phyloP scores from a whole-genome alignment of 192 early-diverging fungal genomes.

The Podila epicladia region DNA sequence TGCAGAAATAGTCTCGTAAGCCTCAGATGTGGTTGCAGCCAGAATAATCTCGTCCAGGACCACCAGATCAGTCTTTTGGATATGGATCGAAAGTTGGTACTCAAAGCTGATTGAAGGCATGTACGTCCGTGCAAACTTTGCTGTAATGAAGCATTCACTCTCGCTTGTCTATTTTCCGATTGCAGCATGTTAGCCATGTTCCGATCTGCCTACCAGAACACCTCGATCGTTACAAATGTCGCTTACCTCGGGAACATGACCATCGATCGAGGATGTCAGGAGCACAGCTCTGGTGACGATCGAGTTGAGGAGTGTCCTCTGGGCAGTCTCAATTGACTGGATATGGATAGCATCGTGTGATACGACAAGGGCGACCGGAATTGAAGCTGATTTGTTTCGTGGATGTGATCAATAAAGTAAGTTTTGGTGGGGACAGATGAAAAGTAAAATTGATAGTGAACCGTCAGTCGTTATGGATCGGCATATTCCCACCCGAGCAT shows the following conservation, averaged over 20 bases:
- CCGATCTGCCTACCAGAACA: not conserved
- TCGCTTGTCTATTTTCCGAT: conserved; percentile 19
- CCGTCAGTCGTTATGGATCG: too few relatives aligned
- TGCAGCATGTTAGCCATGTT: not conserved
- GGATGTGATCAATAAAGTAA: not conserved
- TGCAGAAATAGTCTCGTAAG: conserved; percentile 57
- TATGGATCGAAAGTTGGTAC: conserved; percentile 23
- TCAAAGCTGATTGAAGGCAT: conserved; percentile 22
- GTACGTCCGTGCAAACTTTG: conserved; percentile 36
- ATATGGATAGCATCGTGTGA: conserved; percentile 32
- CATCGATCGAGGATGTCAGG: conserved; percentile 46
- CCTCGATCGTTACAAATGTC: not conserved
- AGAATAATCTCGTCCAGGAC: conserved; percentile 71
- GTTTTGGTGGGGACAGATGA: too few relatives aligned
- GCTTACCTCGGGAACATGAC: conserved; percentile 37
- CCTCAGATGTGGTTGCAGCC: conserved; percentile 60
- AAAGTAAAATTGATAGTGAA: too few relatives aligned
- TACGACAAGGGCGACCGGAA: conserved; percentile 49
- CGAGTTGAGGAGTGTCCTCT: conserved; percentile 18
- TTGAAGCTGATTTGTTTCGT: conserved; percentile 49
- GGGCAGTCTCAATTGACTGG: conserved; percentile 9
- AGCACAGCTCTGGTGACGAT: conserved; percentile 42
- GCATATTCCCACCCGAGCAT: too few relatives aligned
- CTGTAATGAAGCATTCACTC: conserved; percentile 41
- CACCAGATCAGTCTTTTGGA: conserved; percentile 57